Evolutionary conservation across 306 rosid genomes (phyloP), one percentile per base, ranked within the genome.

Genomic region (Elaeagnus macrophylla): DNA sequence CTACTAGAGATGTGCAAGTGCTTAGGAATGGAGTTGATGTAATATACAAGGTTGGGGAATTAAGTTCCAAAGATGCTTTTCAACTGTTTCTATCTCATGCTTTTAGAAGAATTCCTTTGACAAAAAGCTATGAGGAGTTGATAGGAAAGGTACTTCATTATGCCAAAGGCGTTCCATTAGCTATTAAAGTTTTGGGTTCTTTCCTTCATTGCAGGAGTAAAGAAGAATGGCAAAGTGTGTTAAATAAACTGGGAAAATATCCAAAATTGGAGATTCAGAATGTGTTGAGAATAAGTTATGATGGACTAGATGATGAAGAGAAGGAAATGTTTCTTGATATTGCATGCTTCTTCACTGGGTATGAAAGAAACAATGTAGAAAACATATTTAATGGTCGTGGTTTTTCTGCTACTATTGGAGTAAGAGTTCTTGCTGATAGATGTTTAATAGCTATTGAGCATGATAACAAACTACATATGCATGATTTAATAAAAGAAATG

Each of bases 401-500:
- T 32, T 55, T 53, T 15, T 37, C 20, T 59, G 59, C 73, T 7
- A 13, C 39, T 8, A 57, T 37, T 57, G 76, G 57, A 61, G 49
- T 70, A 3, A 37, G 59, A 3, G 12, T 36, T 48, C 73, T 70
- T 14, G 41, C 61, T 56, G 76, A 60, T 16, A 57, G 66, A 38
- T 75, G 62, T 38, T 63, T 75, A 3, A 12, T 65, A 46, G 53
- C 43, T 36, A 51, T 39, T 37, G 57, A 51, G n/a, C 11, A 48
- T 45, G 37, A 40, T 42, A 43, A 51, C 14, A 32, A 36, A 41
- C 43, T 75, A 38, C 37, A 40, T 38, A 75, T 75, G 70, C 73
- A 67, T 12, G 69, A 67, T 53, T 53, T 62, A 10, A 35, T 73
- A 39, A 62, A 73, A 56, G 57, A 61, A 32, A 66, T 69, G 66